Evolutionary conservation across 345 rosid genomes (phyloP).

Genomic region (Sonneratia caseolaris): DNA sequence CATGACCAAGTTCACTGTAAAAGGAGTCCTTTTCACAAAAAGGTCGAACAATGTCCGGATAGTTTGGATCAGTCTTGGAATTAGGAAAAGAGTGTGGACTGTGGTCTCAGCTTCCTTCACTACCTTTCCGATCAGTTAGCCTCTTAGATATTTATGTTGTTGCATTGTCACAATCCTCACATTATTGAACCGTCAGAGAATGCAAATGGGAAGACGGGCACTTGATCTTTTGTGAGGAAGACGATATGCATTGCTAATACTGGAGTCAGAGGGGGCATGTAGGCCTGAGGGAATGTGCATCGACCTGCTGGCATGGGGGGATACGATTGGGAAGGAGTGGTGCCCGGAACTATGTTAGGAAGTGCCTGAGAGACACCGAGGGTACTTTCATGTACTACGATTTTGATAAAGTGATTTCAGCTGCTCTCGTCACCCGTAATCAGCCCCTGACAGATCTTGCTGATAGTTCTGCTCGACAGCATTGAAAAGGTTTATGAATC

Average conservation of each 20-base stretch:
- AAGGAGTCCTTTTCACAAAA: no score
- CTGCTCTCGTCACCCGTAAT: conserved; percentile 42
- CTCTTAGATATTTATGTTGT: no score
- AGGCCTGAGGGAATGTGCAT: conserved; percentile 67
- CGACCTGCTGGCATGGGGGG: conserved; percentile 76
- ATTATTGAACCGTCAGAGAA: conserved; percentile 27
- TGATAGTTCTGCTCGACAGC: conserved; percentile 61
- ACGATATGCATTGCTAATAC: conserved; percentile 58
- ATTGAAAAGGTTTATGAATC: conserved; percentile 45
- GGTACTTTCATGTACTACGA: conserved; percentile 66
- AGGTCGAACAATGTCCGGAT: no score
- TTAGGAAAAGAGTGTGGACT: no score
- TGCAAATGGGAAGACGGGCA: conserved; percentile 59
- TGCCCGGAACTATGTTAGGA: conserved; percentile 60
- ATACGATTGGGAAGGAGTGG: conserved; percentile 57
- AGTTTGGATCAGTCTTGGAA: no score
- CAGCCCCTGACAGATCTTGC: conserved; percentile 64
- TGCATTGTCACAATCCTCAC: background rate
- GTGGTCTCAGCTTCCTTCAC: no score
- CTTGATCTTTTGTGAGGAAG: conserved; percentile 52
- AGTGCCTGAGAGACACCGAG: conserved; percentile 56
- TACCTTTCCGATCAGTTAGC: no score
- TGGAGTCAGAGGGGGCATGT: conserved; percentile 42
- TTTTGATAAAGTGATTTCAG: conserved; percentile 73
- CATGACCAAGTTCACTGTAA: no score